Percentiles rank a stretch among this genome's conserved stretches.
phyloP scores from a whole-genome alignment of 257 asterid species.

The Ligustrum vulgare region DNA sequence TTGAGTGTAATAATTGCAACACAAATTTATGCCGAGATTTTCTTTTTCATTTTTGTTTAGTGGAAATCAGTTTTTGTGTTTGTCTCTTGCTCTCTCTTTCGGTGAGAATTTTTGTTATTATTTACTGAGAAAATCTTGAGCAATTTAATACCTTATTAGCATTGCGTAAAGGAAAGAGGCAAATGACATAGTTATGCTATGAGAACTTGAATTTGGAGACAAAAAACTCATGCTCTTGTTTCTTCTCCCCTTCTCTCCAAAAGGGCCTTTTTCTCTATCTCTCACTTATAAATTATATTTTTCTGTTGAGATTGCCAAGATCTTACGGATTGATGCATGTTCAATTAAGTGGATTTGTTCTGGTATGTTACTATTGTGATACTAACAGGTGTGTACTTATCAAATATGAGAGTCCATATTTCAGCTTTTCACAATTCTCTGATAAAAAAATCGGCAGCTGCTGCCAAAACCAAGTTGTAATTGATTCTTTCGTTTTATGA shows the following conservation, averaged over 20 bases:
- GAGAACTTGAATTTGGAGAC: slow-evolving; percentile 25
- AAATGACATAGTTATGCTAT: slow-evolving; percentile 12
- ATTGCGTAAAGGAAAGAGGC: background rate
- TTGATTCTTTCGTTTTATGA: background rate
- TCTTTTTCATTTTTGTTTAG: no score
- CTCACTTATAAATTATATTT: slow-evolving; percentile 10
- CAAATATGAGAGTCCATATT: background rate
- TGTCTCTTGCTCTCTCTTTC: no score
- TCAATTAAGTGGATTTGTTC: background rate
- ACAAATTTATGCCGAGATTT: no score
- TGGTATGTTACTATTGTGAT: background rate
- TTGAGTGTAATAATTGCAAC: no score
- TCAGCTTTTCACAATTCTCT: background rate
- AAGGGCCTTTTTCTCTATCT: slow-evolving; percentile 30
- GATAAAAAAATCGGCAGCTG: no score
- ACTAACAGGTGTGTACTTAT: background rate
- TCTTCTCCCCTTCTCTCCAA: slow-evolving; percentile 38
- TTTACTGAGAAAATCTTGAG: no score
- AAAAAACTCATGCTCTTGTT: slow-evolving; percentile 41
- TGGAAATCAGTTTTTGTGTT: no score
- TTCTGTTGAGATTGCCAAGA: background rate
- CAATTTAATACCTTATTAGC: no score
- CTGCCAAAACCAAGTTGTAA: background rate
- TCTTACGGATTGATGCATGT: background rate
- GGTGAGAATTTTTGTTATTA: no score